These are phyloP conservation scores for Solanum tarijense DNA, from an alignment of 257 asterid species.

Conservation along the genomic window DNA sequence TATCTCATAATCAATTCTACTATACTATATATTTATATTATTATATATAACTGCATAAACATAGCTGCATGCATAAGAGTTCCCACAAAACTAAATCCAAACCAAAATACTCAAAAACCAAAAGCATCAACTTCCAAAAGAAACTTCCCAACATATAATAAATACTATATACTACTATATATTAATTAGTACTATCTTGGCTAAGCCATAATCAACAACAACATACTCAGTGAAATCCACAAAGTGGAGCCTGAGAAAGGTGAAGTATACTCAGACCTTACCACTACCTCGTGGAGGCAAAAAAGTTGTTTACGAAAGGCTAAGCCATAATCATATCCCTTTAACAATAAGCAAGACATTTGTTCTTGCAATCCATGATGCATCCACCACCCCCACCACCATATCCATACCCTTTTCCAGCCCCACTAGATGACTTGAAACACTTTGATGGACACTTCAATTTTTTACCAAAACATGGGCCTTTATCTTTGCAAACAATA, in stretches of 20 bases:
- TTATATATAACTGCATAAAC: not conserved
- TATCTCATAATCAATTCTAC: not conserved
- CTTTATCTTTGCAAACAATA: conserved; percentile 47
- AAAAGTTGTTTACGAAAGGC: too few species aligned
- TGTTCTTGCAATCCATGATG: conserved; percentile 67
- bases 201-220: not conserved
- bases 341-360: conserved; percentile 64
- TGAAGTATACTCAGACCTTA: too few species aligned
- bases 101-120: not conserved
- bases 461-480: conserved; percentile 75
- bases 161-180: not conserved
- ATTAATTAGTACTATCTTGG: not conserved
- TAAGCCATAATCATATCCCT: not conserved
- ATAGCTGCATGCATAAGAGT: not conserved
- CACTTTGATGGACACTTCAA: conserved; percentile 85
- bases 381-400: conserved; percentile 98
- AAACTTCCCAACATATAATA: not conserved
- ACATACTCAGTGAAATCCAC: not conserved
- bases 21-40: not conserved
- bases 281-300: not conserved
- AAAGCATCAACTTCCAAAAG: not conserved
- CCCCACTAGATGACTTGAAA: conserved; percentile 54
- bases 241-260: too few species aligned
- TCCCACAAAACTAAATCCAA: not conserved
- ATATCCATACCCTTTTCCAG: conserved; percentile 74